These are phyloP conservation scores for Ambrosia artemisiifolia DNA, from an alignment of 129 eudicot species.

Conservation along the genomic window DNA sequence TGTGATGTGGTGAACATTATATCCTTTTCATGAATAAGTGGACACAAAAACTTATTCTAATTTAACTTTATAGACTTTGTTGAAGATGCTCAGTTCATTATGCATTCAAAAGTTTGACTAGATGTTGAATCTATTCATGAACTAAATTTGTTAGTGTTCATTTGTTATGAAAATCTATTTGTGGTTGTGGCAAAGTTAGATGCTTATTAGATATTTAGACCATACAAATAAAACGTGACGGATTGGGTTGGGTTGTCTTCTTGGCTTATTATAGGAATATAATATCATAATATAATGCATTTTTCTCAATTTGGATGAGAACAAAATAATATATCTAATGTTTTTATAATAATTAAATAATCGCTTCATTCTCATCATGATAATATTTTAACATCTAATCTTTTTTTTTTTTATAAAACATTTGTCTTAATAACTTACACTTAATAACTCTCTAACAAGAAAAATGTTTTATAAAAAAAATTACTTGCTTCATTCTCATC, in stretches of 20 bases:
- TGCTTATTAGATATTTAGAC: neutral
- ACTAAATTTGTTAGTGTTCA: neutral
- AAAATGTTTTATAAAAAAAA: no score
- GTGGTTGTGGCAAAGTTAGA: neutral
- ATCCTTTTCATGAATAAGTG: neutral
- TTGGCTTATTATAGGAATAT: neutral
- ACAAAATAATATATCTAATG: no score
- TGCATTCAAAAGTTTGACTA: neutral
- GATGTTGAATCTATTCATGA: neutral
- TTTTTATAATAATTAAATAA: no score
- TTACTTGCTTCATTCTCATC: no score
- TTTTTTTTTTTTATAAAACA: no score
- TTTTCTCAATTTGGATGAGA: no score
- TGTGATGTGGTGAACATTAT: neutral
- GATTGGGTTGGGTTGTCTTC: neutral
- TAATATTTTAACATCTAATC: no score
- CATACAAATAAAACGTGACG: constrained; percentile 11
- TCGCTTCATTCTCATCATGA: no score
- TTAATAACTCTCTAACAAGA: no score
- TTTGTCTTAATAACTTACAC: no score
- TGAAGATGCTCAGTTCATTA: neutral
- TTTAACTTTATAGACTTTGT: neutral
- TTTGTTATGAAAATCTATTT: neutral
- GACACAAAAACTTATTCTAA: neutral
- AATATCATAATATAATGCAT: no score